Base-by-base conservation (phyloP, 345 rosid species). In the Hevea brasiliensis region DNA sequence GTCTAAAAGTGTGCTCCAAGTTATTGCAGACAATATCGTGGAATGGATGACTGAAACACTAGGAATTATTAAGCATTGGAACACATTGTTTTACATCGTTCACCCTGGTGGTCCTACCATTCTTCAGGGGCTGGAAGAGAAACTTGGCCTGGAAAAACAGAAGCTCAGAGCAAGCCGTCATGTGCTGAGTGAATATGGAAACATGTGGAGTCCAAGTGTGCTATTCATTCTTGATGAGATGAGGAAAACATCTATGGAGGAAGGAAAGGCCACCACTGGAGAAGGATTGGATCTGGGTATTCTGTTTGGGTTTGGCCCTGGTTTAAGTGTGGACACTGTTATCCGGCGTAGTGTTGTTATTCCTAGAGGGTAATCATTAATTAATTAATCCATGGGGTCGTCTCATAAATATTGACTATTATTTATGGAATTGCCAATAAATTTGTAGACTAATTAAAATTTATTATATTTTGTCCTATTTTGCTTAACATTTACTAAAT, bases 241-340 rank as follows among this genome's bases (percentile, higher is more conserved):
- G 94, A 83, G 94, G 79, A 88, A 69, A 81, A 86, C 75, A 75
- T 89, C 85, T 3, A 40, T 65, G 1, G 64, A 85, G 20, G 87
- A 87, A 37, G 89, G 89, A 58, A 74, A 65, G 84, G 29, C 35
- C 7, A 57, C 89, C 7, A 91, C 94, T 6, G 94, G 97, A 0
- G 94, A 91, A 76, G 97, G 94, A 23, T 73, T 88, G 32, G 92
- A 91, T 18, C 88, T 94, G 94, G 97, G 97, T 8, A 91, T 88
- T 24, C 80, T 87, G 17, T 86, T 91, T 44, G 94, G 94, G 17
- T 88, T 91, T 79, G 92, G 97, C 32, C 97, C 97, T 35, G 92
- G 94, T 1, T 87, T 91, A 21, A 85, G 89, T 20, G 88, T 86
- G 3, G 94, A 91, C 85, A 91, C 97, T 0, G 85, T 91, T 8